Evolutionary conservation across 192 early-diverging fungal species (phyloP), one percentile per base, ranked within the genome.

Genomic region (Helicostylum pulchrum): DNA sequence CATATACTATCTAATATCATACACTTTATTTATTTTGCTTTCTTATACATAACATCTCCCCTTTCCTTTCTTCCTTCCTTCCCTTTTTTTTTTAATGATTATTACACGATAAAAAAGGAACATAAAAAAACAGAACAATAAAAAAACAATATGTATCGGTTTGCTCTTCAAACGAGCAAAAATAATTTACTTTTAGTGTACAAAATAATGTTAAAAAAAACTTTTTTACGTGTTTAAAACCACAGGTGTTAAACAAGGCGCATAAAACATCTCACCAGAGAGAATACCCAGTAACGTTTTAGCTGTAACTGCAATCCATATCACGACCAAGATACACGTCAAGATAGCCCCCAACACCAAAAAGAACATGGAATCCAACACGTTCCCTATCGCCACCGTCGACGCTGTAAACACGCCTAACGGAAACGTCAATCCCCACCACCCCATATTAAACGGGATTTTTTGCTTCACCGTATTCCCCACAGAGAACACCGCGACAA

Each of bases 401-500:
- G 50, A 51, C 5, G 63, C 17, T 9, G 73, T 57, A 59, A 74
- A 76, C 3, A 76, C 77, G 34, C 81, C 77, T 1, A 79, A 15
- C 0, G 83, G 83, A 67, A 85, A 85, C 19, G 77, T 83, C 3
- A 80, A 70, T 11, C 81, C 81, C 83, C 83, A 85, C 75, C 79
- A 85, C 6, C 83, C 81, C 46, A 83, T 71, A 61, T 81, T 79
- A 48, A 85, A 85, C 1, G 77, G 73, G 9, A 85, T 59, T 1
- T 30, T 44, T 20, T 68, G 65, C 1, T 71, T 73, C 51, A 62
- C 64, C 0, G 50, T 62, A 15, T 7, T 30, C 3, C 65, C 11
- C 7, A 83, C 67, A 0, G 79, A 69, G 55, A 74, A 72, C 8
- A 75, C 56, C 10, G 73, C 80, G 5, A 77, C 70, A 4, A 44